Base-by-base conservation (phyloP, 805 yeast species). In the Candida maesae region DNA sequence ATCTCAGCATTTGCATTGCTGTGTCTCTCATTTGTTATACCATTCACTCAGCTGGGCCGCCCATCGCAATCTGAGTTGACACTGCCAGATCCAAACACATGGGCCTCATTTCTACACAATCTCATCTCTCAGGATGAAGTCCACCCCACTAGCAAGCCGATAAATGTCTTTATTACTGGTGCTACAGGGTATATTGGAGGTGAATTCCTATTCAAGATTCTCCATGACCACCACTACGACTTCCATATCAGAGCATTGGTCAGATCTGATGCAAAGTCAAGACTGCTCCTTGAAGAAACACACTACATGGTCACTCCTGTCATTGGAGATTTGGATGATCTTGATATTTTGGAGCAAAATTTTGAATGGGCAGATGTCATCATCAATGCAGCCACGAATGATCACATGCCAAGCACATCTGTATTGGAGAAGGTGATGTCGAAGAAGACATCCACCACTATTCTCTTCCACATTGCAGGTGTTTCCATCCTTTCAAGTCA, bases 181-280 rank as follows among this genome's bases (percentile, higher is more conserved):
- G 65, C 65, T n/a, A 61, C 65, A 4, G 66, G 66, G n/a, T 61
- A 52, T 44, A 58, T 61, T 30, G 66, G 65, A 4, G 64, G 64
- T 8, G 52, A 58, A 38, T 52, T 58, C 8, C 43, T 62, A 11
- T 46, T 53, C 46, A 50, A 55, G 38, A 36, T 63, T 10, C 41
- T 60, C n/a, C 8, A 24, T 6, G 23, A 17, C 3, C 13, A 23
- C 4, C 21, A 35, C 2, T 33, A 45, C 14, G 45, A 46, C 17
- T 31, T 33, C 35, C 47, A 45, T 8, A 41, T 63, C 6, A 47
- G 56, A 6, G 63, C 58, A 2, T 40, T 61, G 15, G 61, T 59
- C 16, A 41, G 66, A 26, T 29, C 47, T 18, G 43, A 48, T 17
- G 49, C 35, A 23, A 59, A 58, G 40, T 53, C 56, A 9, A 49